Evolutionary conservation across 768 basidiomycete species (phyloP).

Genomic region (Pulveroboletus sp.): DNA sequence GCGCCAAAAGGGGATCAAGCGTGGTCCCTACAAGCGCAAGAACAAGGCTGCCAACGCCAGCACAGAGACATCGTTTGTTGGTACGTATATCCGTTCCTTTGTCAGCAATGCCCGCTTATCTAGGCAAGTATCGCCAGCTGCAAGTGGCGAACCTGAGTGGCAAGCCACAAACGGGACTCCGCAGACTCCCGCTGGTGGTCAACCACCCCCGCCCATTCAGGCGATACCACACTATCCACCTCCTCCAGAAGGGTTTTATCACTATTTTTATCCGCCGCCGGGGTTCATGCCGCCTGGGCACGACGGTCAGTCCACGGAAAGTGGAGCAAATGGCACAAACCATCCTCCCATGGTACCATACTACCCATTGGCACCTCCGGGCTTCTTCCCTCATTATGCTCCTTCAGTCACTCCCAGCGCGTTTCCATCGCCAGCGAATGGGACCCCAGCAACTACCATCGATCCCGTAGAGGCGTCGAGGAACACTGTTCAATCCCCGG

Average conservation of each 20-base stretch:
- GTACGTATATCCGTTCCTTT: conserved; percentile 11
- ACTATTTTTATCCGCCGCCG: conserved; percentile 40
- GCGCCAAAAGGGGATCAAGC: conserved; percentile 56
- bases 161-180: conserved; percentile 22
- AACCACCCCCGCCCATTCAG: conserved; percentile 26
- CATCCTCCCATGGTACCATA: conserved; percentile 33
- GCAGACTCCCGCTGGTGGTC: conserved; percentile 9
- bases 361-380: conserved; percentile 36
- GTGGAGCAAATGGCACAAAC: conserved; percentile 25
- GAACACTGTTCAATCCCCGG: conserved; percentile 18
- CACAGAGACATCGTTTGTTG: conserved; percentile 20
- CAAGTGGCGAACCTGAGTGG: conserved; percentile 33
- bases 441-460: conserved; percentile 22
- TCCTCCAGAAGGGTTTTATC: conserved; percentile 41
- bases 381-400: conserved; percentile 37
- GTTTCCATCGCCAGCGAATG: conserved; percentile 30
- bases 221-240: conserved; percentile 30
- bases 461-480: conserved; percentile 24
- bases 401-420: conserved; percentile 25
- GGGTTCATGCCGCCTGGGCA: conserved; percentile 37
- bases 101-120: conserved; percentile 10
- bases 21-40: conserved; percentile 56
- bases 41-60: conserved; percentile 28
- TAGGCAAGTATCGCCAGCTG: conserved; percentile 8
- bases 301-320: conserved; percentile 35